Evolutionary conservation across 2,329 filamentous ascomycete species (phyloP), one percentile per base, ranked within the genome.

Genomic region (Chaetomium strumarium): DNA sequence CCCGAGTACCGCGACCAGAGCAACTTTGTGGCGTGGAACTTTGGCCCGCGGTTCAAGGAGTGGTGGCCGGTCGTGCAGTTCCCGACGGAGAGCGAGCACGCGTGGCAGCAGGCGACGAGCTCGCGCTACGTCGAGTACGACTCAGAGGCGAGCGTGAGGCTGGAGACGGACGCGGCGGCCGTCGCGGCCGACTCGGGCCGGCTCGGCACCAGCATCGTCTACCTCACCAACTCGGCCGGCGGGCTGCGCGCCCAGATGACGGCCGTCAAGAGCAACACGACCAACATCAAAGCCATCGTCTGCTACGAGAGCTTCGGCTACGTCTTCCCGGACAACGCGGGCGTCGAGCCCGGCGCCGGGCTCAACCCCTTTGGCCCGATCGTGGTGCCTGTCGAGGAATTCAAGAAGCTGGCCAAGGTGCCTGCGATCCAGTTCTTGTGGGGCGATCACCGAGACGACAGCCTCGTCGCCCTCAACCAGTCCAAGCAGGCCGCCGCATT

Each of bases 41-140:
- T 70, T 39, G 68, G 68, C 0, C 63, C 65, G 2, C 47, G 52
- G 1, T 70, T 58, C 44, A 48, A 44, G 7, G 53, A 63, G 40
- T 70, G 65, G 60, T 70, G 65, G 66, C 60, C 62, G 6, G 66
- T 64, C 49, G 61, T 66, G 38, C 66, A 70, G 53, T 70, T 70
- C 45, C 67, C 68, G 2, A 63, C 58, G 0, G 39, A 57, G n/a
- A 61, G 66, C 49, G 41, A 54, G 3, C 62, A 62, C 5, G 65
- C 66, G 1, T 70, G 67, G 68, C 57, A 67, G 34, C 67, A 68
- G 53, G 64, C 64, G 3, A 67, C 67, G 3, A 61, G 64, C 38
- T 60, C 62, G 3, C 66, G 67, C n/a, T 70, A 70, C 49, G 58
- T 66, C 14, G 67, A 70, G 57, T 66, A 65, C 49, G 67, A 69